A percentile compares a stretch with the other conserved stretches of the same genome.
These are phyloP conservation scores for Tieghemiomyces parasiticus DNA, from an alignment of 192 early-diverging fungal genomes.

Conservation along the genomic window DNA sequence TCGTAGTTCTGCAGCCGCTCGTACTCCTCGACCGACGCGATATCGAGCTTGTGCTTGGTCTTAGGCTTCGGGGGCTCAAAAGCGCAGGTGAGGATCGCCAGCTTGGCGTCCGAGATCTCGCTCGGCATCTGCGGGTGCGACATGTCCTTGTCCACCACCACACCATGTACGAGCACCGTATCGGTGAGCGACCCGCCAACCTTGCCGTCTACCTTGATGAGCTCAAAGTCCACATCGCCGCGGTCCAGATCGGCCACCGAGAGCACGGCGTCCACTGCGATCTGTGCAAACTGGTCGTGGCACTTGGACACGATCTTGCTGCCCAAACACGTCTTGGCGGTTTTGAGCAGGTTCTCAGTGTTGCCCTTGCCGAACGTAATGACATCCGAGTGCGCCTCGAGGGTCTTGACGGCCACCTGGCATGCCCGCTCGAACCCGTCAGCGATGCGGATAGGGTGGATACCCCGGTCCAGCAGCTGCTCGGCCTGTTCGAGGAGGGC, in stretches of 20 bases:
- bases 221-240: constrained; percentile 99
- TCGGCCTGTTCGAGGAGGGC: constrained; percentile 96
- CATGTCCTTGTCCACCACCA: constrained; percentile 99
- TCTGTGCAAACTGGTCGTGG: constrained; percentile 95
- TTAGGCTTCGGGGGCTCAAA: constrained; percentile 99
- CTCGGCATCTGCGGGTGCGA: constrained; percentile 99
- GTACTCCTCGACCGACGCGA: constrained; percentile 96
- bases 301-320: constrained; percentile 99
- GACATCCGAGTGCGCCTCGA: constrained; percentile 84
- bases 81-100: constrained; percentile 97
- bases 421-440: constrained; percentile 98
- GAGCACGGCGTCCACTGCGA: constrained; percentile 95
- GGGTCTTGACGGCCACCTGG: constrained; percentile 76
- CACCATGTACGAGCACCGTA: constrained; percentile 86
- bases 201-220: constrained; percentile 99
- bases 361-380: constrained; percentile 73
- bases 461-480: constrained; percentile 82
- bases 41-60: constrained; percentile 99
- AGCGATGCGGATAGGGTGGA: constrained; percentile 97
- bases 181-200: constrained; percentile 93
- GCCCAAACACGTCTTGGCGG: constrained; percentile 92
- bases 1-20: constrained; percentile 94
- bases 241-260: constrained; percentile 96
- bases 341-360: constrained; percentile 75
- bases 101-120: constrained; percentile 85